Evolutionary conservation across 2,329 filamentous ascomycete species (phyloP).

Genomic region (Cyphellophora attinorum): DNA sequence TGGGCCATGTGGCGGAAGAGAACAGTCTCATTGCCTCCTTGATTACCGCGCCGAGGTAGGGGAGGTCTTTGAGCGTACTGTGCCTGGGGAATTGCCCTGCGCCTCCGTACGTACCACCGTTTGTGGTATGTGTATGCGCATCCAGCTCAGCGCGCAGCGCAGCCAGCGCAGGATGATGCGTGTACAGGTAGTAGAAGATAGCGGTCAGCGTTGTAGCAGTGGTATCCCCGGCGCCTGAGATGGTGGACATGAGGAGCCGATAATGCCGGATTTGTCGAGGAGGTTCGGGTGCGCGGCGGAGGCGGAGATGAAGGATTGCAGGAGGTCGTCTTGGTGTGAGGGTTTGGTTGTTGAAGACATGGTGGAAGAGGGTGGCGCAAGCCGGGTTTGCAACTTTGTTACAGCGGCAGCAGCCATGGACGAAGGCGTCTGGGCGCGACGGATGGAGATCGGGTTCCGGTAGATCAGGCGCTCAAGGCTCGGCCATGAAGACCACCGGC

Average conservation of each 20-base stretch:
- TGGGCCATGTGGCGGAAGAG: conserved; percentile 27
- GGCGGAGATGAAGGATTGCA: conserved; percentile 8
- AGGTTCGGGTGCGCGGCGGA: conserved; percentile 7
- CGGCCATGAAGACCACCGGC: conserved; percentile 6
- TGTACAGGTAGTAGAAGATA: conserved; percentile 22
- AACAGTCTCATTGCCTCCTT: conserved; percentile 39
- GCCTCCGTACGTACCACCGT: conserved; percentile 40
- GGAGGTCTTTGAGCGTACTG: conserved; percentile 45
- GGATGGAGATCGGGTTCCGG: conserved; percentile 58
- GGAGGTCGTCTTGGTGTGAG: conserved; percentile 24
- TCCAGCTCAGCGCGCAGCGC: conserved; percentile 20
- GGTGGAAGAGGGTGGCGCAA: too few relatives aligned
- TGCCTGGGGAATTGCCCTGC: conserved; percentile 50
- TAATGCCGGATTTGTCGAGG: conserved; percentile 3
- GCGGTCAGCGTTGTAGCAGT: conserved; percentile 61
- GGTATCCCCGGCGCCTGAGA: conserved; percentile 65
- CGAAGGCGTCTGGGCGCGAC: too few relatives aligned
- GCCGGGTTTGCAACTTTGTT: conserved; percentile 56
- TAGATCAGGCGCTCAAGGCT: conserved; percentile 40
- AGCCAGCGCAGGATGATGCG: conserved; percentile 12
- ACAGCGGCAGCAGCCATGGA: conserved; percentile 57
- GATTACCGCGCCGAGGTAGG: conserved; percentile 37
- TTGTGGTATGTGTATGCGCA: too few relatives aligned
- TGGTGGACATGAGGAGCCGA: conserved; percentile 9
- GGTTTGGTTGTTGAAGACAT: too few relatives aligned